Evolutionary conservation across 2,329 filamentous ascomycete genomes (phyloP).

Genomic region (Xylariaceae sp.): DNA sequence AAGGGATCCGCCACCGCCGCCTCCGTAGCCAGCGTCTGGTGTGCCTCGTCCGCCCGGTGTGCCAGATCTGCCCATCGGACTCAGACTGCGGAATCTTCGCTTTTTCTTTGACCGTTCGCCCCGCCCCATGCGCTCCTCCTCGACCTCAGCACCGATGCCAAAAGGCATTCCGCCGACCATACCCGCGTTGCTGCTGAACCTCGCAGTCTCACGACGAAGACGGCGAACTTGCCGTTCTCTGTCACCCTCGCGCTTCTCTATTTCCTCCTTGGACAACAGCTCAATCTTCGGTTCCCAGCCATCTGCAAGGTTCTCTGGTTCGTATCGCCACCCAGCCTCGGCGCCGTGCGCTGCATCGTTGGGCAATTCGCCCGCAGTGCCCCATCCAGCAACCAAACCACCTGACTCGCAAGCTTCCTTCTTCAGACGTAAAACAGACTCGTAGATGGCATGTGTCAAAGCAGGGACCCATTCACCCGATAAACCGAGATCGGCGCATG

Average conservation of each 20-base stretch:
- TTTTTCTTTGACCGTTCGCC: conserved; percentile 96
- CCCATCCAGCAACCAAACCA: conserved; percentile 72
- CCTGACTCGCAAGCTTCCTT: conserved; percentile 95
- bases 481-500: conserved; percentile 86
- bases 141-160: conserved; percentile 47
- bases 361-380: conserved; percentile 69
- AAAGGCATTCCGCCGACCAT: conserved; percentile 73
- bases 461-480: conserved; percentile 90
- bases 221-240: conserved; percentile 86
- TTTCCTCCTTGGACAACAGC: conserved; percentile 85
- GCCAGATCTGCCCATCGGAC: conserved; percentile 65
- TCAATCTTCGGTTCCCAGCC: conserved; percentile 84
- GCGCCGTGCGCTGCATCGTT: conserved; percentile 81
- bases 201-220: conserved; percentile 82
- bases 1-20: conserved; percentile 60
- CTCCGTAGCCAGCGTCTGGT: conserved; percentile 73
- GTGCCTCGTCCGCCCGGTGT: conserved; percentile 72
- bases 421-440: conserved; percentile 85
- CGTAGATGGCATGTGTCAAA: conserved; percentile 95
- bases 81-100: conserved; percentile 82
- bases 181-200: conserved; percentile 82
- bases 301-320: conserved; percentile 81
- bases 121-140: conserved; percentile 82
- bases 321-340: conserved; percentile 91
- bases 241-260: conserved; percentile 94